Evolutionary conservation across 257 asterid genomes (phyloP).

Genomic region (Petrea volubilis): DNA sequence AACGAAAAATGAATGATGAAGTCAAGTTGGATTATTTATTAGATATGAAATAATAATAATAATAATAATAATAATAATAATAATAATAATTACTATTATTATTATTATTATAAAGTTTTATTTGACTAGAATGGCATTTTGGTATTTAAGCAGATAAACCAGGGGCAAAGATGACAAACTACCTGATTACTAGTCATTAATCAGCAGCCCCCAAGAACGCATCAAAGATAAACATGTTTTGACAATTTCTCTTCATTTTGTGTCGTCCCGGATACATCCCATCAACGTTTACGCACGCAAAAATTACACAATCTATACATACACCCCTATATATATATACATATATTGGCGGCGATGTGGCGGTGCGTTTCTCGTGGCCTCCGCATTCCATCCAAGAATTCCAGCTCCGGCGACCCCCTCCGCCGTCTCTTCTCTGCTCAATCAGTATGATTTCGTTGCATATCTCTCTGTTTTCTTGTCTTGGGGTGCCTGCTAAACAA

Average conservation of each 20-base stretch:
- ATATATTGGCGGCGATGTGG: constrained; percentile 62
- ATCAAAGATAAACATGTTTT: too few species aligned
- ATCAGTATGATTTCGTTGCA: constrained; percentile 44
- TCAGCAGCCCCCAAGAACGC: too few species aligned
- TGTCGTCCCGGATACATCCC: too few species aligned
- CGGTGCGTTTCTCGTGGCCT: constrained; percentile 90
- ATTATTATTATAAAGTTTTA: too few species aligned
- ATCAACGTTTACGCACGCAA: background rate
- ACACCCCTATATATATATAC: background rate
- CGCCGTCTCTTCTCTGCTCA: constrained; percentile 68
- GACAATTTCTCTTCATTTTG: too few species aligned
- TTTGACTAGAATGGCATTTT: background rate
- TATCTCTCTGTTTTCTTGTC: background rate
- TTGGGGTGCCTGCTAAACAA: too few species aligned
- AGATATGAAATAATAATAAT: too few species aligned
- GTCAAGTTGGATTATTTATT: too few species aligned
- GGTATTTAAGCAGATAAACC: background rate
- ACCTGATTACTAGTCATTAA: too few species aligned
- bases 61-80: too few species aligned
- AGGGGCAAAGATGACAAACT: background rate
- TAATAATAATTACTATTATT: too few species aligned
- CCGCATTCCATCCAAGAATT: constrained; percentile 55
- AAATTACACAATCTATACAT: constrained; percentile 19
- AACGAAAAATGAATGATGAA: too few species aligned
- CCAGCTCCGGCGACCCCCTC: constrained; percentile 53